Percentiles rank a stretch among this genome's conserved stretches.
These are phyloP conservation scores for Huntiella abstrusa DNA, from an alignment of 2,329 filamentous ascomycete species.

Conservation along the genomic window DNA sequence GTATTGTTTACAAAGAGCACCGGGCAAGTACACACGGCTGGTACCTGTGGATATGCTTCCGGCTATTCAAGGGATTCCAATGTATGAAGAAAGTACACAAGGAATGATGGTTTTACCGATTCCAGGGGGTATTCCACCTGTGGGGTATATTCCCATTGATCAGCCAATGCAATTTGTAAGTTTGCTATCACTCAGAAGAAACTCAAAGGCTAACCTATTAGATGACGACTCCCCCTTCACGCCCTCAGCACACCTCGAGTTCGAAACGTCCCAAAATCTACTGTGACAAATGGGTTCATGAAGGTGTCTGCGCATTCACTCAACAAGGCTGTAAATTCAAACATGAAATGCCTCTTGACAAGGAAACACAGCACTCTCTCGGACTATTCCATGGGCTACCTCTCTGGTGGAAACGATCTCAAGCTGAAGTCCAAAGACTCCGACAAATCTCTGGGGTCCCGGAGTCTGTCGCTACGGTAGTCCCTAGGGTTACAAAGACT, in stretches of 20 bases:
- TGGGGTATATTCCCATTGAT: slow-evolving; percentile 21
- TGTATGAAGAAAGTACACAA: slow-evolving; percentile 19
- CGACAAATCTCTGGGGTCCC: neutral
- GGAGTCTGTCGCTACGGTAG: too few relatives aligned
- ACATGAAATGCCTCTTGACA: slow-evolving; percentile 69
- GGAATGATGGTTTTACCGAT: slow-evolving; percentile 30
- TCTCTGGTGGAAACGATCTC: slow-evolving; percentile 33
- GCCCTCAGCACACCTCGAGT: neutral
- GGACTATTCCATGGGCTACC: slow-evolving; percentile 52
- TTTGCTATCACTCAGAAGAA: slow-evolving; percentile 1
- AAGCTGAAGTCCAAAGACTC: slow-evolving; percentile 5
- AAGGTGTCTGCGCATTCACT: slow-evolving; percentile 66
- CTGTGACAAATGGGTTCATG: slow-evolving; percentile 80
- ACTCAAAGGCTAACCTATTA: neutral
- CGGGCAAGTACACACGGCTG: slow-evolving; percentile 34
- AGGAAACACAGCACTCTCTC: slow-evolving; percentile 43
- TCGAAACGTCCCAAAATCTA: slow-evolving; percentile 44
- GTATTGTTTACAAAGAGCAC: slow-evolving; percentile 34
- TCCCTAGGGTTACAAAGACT: too few relatives aligned
- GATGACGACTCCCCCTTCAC: neutral
- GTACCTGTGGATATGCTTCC: slow-evolving; percentile 36
- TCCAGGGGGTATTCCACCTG: slow-evolving; percentile 15
- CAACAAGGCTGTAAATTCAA: slow-evolving; percentile 79
- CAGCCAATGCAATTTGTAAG: slow-evolving; percentile 23
- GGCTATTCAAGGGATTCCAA: slow-evolving; percentile 24